Evolutionary conservation across 2,329 filamentous ascomycete genomes (phyloP).

Genomic region (Cercospora sojina): DNA sequence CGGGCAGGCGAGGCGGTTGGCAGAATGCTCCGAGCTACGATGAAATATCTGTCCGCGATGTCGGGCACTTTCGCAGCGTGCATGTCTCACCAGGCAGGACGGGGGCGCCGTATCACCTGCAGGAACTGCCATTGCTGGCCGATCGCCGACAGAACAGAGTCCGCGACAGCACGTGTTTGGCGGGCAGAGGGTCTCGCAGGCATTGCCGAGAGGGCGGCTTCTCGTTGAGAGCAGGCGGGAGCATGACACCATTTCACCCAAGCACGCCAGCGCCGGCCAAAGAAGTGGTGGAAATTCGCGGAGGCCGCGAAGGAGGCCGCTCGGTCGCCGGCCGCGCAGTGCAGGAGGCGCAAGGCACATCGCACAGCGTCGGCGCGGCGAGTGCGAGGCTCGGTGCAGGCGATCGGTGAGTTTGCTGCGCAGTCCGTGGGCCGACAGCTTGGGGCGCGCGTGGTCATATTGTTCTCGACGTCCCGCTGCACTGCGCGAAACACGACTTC

Average conservation of each 20-base stretch:
- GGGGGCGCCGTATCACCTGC: background rate
- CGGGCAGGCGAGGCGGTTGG: background rate
- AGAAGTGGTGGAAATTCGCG: slow-evolving; percentile 5
- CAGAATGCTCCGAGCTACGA: background rate
- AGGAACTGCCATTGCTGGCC: background rate
- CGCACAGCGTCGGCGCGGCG: slow-evolving; percentile 1
- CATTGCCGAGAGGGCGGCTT: background rate
- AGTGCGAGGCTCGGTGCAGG: background rate
- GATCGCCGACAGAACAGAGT: background rate
- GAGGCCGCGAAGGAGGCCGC: background rate
- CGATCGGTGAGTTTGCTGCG: background rate
- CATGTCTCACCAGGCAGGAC: slow-evolving; percentile 1
- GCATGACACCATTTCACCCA: slow-evolving; percentile 9
- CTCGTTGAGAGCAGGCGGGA: background rate
- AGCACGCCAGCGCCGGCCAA: background rate
- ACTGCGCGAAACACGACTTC: background rate
- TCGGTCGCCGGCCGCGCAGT: slow-evolving; percentile 8
- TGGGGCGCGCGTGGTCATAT: slow-evolving; percentile 2
- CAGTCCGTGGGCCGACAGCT: background rate
- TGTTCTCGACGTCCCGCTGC: background rate
- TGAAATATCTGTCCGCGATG: background rate
- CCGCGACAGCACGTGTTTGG: background rate
- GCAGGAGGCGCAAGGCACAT: background rate
- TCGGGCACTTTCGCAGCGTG: slow-evolving; percentile 2
- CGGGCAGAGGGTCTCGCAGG: background rate